Conservation (phyloP, 768 basidiomycete species). For the Leccinum uliginosum region DNA sequence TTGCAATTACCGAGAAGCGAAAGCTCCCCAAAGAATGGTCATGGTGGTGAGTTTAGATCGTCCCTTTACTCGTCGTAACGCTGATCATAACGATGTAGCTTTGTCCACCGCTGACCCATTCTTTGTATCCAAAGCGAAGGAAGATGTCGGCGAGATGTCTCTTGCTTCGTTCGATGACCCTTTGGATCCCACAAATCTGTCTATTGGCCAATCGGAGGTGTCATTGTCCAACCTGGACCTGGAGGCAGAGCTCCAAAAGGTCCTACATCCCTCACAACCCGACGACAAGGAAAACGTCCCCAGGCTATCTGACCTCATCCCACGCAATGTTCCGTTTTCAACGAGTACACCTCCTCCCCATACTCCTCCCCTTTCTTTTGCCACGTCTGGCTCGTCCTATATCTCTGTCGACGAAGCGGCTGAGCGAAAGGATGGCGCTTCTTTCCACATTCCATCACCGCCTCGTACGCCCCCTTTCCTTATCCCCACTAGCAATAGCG, state of each 20-base stretch:
- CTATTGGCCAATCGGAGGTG: slow-evolving; percentile 35
- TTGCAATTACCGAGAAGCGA: slow-evolving; percentile 15
- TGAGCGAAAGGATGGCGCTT: slow-evolving; percentile 4
- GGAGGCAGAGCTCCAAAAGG: slow-evolving; percentile 28
- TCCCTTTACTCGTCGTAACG: background rate
- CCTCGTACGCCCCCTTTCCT: slow-evolving; percentile 4
- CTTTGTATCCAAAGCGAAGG: slow-evolving; percentile 18
- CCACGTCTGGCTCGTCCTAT: slow-evolving; percentile 15
- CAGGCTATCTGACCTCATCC: slow-evolving; percentile 25
- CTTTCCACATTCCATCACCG: background rate
- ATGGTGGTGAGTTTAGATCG: slow-evolving; percentile 12
- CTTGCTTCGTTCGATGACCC: slow-evolving; percentile 30
- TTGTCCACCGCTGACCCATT: slow-evolving; percentile 20
- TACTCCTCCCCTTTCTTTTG: slow-evolving; percentile 18
- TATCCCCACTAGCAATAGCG: background rate
- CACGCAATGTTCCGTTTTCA: slow-evolving; percentile 18
- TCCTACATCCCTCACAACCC: slow-evolving; percentile 11
- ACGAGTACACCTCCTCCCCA: slow-evolving; percentile 28
- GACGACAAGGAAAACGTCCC: slow-evolving; percentile 10
- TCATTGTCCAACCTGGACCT: slow-evolving; percentile 31
- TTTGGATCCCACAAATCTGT: slow-evolving; percentile 29
- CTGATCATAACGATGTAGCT: slow-evolving; percentile 9
- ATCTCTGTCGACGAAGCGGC: slow-evolving; percentile 10
- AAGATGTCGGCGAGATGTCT: slow-evolving; percentile 23
- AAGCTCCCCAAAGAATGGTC: slow-evolving; percentile 20